These are phyloP conservation scores for Mycotypha africana DNA, from an alignment of 371 early-diverging fungal species.

Conservation along the genomic window DNA sequence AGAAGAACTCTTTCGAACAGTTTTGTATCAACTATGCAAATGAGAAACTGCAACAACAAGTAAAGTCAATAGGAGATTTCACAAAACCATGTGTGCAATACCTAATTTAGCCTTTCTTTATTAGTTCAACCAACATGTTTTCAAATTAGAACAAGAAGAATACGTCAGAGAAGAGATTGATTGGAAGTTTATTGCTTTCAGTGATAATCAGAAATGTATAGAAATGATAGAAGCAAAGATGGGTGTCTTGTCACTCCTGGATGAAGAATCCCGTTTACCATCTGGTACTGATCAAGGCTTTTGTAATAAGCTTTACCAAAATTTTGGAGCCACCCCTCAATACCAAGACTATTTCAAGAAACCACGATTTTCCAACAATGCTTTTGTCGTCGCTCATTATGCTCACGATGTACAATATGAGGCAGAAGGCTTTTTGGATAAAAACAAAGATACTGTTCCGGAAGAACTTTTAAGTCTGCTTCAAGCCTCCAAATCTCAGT, in stretches of 20 bases:
- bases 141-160: slow-evolving; percentile 94
- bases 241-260: slow-evolving; percentile 94
- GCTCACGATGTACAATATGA: slow-evolving; percentile 90
- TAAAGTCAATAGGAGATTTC: too few relatives aligned
- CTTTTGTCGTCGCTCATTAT: slow-evolving; percentile 88
- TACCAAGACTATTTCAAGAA: slow-evolving; percentile 81
- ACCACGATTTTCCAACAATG: slow-evolving; percentile 79
- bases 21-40: slow-evolving; percentile 99
- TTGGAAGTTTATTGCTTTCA: slow-evolving; percentile 93
- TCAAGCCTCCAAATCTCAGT: slow-evolving; percentile 62
- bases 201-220: slow-evolving; percentile 99
- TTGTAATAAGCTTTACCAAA: slow-evolving; percentile 79
- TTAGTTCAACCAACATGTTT: slow-evolving; percentile 67
- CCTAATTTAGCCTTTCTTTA: too few relatives aligned
- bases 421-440: slow-evolving; percentile 94
- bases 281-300: slow-evolving; percentile 82
- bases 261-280: slow-evolving; percentile 95
- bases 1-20: slow-evolving; percentile 99
- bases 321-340: slow-evolving; percentile 62
- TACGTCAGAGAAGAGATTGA: slow-evolving; percentile 91
- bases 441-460: slow-evolving; percentile 98
- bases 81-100: too few relatives aligned
- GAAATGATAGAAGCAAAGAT: slow-evolving; percentile 95
- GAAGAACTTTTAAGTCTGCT: slow-evolving; percentile 83
- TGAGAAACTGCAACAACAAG: slow-evolving; percentile 95